These are phyloP conservation scores for Ensete ventricosum DNA, from an alignment of 176 grass and related monocot genomes.

Conservation along the genomic window DNA sequence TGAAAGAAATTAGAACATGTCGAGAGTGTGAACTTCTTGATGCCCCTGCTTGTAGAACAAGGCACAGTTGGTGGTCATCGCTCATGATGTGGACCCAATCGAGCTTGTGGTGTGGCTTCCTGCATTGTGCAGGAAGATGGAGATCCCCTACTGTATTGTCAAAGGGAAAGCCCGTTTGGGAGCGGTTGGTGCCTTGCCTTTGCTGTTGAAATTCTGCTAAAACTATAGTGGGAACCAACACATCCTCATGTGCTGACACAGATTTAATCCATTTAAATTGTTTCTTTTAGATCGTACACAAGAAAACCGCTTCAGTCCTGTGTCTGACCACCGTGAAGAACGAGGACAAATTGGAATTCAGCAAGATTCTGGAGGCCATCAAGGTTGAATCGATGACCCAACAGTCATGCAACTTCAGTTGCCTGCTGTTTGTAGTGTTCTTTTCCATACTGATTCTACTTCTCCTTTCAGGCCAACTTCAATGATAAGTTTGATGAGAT, in stretches of 20 bases:
- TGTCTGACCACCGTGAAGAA: slow-evolving; percentile 75
- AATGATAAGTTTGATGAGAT: slow-evolving; percentile 38
- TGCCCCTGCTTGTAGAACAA: slow-evolving; percentile 31
- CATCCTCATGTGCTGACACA: neutral
- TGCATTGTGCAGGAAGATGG: slow-evolving; percentile 46
- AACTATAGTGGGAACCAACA: too few species aligned
- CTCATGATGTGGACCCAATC: slow-evolving; percentile 68
- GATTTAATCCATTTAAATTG: neutral
- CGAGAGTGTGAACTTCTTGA: neutral
- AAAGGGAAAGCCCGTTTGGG: slow-evolving; percentile 67
- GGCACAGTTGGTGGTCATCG: slow-evolving; percentile 56
- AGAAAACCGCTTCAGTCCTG: slow-evolving; percentile 54
- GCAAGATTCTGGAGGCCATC: slow-evolving; percentile 73
- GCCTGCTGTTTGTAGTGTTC: neutral
- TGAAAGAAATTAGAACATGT: neutral
- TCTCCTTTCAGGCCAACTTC: slow-evolving; percentile 37
- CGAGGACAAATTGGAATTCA: slow-evolving; percentile 71
- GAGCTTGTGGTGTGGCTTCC: slow-evolving; percentile 71
- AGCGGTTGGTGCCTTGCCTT: slow-evolving; percentile 26
- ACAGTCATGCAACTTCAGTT: neutral
- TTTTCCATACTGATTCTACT: neutral
- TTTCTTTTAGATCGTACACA: slow-evolving; percentile 47
- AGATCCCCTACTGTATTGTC: slow-evolving; percentile 33
- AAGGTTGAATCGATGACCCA: slow-evolving; percentile 25
- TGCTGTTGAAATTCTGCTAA: neutral